These are phyloP conservation scores for Xylariaceae sp. DNA, from an alignment of 2,329 filamentous ascomycete species.

Conservation along the genomic window DNA sequence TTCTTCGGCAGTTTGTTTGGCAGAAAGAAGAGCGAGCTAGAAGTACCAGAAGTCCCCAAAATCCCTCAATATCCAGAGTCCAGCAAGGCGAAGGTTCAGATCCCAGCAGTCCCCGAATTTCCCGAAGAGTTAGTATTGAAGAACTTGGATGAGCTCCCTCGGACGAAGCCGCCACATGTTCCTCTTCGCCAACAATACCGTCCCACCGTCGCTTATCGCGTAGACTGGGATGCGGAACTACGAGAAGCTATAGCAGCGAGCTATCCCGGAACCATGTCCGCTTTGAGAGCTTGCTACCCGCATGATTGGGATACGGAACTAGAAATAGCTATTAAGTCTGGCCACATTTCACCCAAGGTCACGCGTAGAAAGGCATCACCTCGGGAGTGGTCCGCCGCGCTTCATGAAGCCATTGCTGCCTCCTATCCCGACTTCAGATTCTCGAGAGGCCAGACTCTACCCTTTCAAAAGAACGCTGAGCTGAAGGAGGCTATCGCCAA, in stretches of 20 bases:
- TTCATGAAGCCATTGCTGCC: slow-evolving; percentile 40
- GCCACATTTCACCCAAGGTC: slow-evolving; percentile 22
- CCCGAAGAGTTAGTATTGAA: slow-evolving; percentile 27
- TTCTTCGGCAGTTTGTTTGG: slow-evolving; percentile 31
- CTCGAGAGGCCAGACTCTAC: slow-evolving; percentile 25
- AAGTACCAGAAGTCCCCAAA: slow-evolving; percentile 9
- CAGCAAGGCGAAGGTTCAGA: not conserved
- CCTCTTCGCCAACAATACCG: slow-evolving; percentile 32
- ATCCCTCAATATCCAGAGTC: not conserved
- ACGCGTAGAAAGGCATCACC: slow-evolving; percentile 25
- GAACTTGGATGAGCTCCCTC: slow-evolving; percentile 26
- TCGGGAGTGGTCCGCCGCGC: slow-evolving; percentile 42
- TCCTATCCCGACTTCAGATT: slow-evolving; percentile 33
- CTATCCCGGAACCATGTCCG: slow-evolving; percentile 26
- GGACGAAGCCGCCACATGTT: slow-evolving; percentile 16
- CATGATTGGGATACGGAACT: slow-evolving; percentile 31
- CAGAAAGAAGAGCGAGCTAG: slow-evolving; percentile 28
- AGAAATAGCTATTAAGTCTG: slow-evolving; percentile 26
- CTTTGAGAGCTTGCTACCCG: slow-evolving; percentile 26
- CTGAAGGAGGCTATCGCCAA: slow-evolving; percentile 29
- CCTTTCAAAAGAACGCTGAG: slow-evolving; percentile 27
- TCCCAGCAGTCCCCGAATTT: slow-evolving; percentile 20
- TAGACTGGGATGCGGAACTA: slow-evolving; percentile 42
- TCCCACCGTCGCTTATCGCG: slow-evolving; percentile 28
- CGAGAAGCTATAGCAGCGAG: slow-evolving; percentile 37